These are phyloP conservation scores for Passiflora organensis DNA, from an alignment of 345 rosid genomes.

Conservation along the genomic window DNA sequence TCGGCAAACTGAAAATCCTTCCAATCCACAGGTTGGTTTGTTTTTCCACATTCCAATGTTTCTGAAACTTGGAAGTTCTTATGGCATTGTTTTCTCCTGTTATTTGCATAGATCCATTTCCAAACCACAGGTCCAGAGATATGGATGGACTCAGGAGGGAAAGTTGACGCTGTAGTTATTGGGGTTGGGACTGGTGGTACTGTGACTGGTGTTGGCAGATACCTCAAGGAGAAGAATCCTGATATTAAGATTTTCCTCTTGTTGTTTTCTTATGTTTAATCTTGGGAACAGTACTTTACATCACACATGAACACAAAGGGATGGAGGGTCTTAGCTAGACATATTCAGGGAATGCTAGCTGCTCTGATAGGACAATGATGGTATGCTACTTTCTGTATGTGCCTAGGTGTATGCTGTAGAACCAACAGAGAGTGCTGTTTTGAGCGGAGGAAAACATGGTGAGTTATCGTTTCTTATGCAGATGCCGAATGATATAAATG, in stretches of 20 bases:
- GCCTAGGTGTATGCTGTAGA: conserved; percentile 85
- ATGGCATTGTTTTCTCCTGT: neutral
- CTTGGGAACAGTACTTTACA: too few relatives aligned
- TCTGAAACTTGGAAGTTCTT: neutral
- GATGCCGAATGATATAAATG: too few relatives aligned
- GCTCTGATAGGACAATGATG: too few relatives aligned
- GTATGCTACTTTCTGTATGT: too few relatives aligned
- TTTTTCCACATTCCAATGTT: neutral
- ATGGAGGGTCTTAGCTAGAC: neutral
- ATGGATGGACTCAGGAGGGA: conserved; percentile 71
- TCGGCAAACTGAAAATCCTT: conserved; percentile 50
- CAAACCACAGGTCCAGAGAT: conserved; percentile 70
- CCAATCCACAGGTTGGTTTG: conserved; percentile 55
- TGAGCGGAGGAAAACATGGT: conserved; percentile 88
- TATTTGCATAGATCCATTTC: conserved; percentile 58
- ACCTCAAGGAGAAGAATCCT: conserved; percentile 57
- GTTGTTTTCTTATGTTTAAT: neutral
- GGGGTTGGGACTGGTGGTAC: conserved; percentile 97
- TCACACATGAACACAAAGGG: neutral
- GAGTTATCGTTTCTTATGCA: conserved; percentile 1
- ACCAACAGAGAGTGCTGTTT: conserved; percentile 72
- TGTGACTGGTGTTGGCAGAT: conserved; percentile 56
- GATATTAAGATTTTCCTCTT: conserved; percentile 41
- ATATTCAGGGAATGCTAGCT: neutral
- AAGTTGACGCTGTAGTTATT: conserved; percentile 52